Percentiles rank a stretch among this genome's conserved stretches.
These are phyloP conservation scores for Trichoderma asperellum DNA, from an alignment of 2,329 filamentous ascomycete genomes.

Conservation along the genomic window DNA sequence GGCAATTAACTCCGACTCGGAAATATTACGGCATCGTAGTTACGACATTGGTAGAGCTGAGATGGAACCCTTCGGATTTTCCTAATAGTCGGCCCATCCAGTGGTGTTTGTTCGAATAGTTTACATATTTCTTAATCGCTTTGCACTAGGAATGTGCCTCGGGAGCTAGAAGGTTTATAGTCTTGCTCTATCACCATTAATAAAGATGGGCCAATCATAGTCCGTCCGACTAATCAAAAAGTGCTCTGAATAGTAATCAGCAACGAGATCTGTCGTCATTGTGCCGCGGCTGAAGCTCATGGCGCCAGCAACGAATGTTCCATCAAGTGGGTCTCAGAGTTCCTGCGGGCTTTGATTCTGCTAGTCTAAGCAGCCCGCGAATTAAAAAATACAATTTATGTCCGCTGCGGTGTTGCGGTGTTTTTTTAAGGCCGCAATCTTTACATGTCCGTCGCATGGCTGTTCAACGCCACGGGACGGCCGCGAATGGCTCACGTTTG, in stretches of 20 bases:
- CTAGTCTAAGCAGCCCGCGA: background rate
- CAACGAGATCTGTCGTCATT: background rate
- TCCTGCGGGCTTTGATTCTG: background rate
- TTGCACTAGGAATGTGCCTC: background rate
- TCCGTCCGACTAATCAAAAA: background rate
- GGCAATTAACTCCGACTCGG: background rate
- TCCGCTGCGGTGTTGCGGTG: conserved; percentile 14
- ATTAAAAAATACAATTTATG: background rate
- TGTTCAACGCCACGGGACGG: background rate
- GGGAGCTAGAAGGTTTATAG: background rate
- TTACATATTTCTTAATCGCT: background rate
- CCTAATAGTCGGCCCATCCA: background rate
- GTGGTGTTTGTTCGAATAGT: background rate
- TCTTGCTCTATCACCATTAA: background rate
- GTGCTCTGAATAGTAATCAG: background rate
- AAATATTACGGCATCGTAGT: background rate
- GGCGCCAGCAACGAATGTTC: background rate
- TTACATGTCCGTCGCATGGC: background rate
- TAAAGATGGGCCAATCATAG: background rate
- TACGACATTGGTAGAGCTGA: background rate
- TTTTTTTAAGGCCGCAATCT: background rate
- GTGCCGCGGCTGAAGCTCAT: background rate
- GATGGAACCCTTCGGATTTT: background rate
- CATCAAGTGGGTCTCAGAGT: background rate
- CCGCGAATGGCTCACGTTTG: background rate